Evolutionary conservation across 2,329 filamentous ascomycete species (phyloP), one percentile per base, ranked within the genome.

Genomic region (Neopestalotiopsis sp.): DNA sequence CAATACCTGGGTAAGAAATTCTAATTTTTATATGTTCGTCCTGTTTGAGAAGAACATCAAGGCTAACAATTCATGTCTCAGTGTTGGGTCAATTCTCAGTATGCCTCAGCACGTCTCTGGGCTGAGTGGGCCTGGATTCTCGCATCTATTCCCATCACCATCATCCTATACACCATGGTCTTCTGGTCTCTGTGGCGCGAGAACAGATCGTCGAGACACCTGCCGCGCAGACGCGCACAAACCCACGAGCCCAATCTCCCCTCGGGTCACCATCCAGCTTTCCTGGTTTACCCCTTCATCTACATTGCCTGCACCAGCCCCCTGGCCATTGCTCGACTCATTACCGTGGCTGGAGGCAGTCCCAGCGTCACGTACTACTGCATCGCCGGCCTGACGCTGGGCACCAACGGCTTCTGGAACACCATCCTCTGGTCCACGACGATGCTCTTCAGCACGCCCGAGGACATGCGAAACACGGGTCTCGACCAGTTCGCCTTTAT

Each of bases 261-360:
- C 6, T 72, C 72, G 3, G 72, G 71, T 4, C 69, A 73, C 57
- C 72, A 73, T 40, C 71, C 72, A 5, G 72, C 71, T 5, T 73
- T 73, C 56, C 69, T 73, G 12, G 56, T 70, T 0, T 72, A 72
- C 34, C 72, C 72, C 3, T 68, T 72, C 59, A 67, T 73, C 40
- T 73, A 72, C 58, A 65, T 72, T 6, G 28, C 65, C 4, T 73
- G 72, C 61, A 72, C 68, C 20, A 66, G 67, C 14, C 71, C 72
- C 3, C 32, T 73, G 38, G 68, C 69, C 2, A 45, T 73, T 12
- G 68, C 57, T 1, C 71, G 72, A 3, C 30, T 72, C 2, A 60
- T 65, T 12, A 63, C 68, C 24, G 70, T 69, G 12, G 10, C 61
- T 12, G 67, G 66, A 13, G 42, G 59, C 4, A 67, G 52, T 42